Conservation (phyloP, 805 yeast species). For the Maudiozyma bulderi region DNA sequence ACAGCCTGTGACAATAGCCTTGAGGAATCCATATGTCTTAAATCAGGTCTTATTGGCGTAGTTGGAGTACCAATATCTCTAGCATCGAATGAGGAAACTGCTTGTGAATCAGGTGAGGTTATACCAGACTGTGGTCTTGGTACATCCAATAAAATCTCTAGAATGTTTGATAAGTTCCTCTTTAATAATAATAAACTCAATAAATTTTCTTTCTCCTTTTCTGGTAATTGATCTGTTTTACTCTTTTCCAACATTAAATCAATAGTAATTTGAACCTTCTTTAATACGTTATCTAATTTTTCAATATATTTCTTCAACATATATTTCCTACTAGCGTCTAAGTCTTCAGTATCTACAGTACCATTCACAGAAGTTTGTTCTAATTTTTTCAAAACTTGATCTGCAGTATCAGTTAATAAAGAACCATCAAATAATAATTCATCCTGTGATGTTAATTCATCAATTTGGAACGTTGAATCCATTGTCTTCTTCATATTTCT, state of each 20-base stretch:
- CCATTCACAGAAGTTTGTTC: slow-evolving; percentile 13
- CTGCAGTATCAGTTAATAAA: slow-evolving; percentile 64
- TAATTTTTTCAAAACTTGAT: slow-evolving; percentile 38
- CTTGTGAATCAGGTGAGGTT: not conserved
- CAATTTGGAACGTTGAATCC: slow-evolving; percentile 26
- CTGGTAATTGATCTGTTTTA: slow-evolving; percentile 41
- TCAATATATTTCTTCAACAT: slow-evolving; percentile 33
- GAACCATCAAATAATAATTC: slow-evolving; percentile 73
- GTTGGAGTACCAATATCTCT: slow-evolving; percentile 4
- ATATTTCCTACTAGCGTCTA: slow-evolving; percentile 25
- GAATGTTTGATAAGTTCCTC: slow-evolving; percentile 51
- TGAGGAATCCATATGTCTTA: slow-evolving; percentile 18
- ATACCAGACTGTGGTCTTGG: slow-evolving; percentile 17
- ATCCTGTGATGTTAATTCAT: slow-evolving; percentile 33
- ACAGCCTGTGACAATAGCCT: slow-evolving; percentile 6
- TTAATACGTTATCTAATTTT: slow-evolving; percentile 30
- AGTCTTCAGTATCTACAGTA: slow-evolving; percentile 24
- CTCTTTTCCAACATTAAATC: slow-evolving; percentile 51
- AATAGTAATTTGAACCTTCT: slow-evolving; percentile 39
- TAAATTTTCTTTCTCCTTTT: slow-evolving; percentile 68
- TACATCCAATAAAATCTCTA: slow-evolving; percentile 29
- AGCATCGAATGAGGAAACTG: slow-evolving; percentile 1
- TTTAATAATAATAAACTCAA: slow-evolving; percentile 61
- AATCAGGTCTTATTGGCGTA: slow-evolving; percentile 4
- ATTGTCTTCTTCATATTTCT: slow-evolving; percentile 66